Conservation (phyloP, 139 green algal species). For the Coelastrella sp. region DNA sequence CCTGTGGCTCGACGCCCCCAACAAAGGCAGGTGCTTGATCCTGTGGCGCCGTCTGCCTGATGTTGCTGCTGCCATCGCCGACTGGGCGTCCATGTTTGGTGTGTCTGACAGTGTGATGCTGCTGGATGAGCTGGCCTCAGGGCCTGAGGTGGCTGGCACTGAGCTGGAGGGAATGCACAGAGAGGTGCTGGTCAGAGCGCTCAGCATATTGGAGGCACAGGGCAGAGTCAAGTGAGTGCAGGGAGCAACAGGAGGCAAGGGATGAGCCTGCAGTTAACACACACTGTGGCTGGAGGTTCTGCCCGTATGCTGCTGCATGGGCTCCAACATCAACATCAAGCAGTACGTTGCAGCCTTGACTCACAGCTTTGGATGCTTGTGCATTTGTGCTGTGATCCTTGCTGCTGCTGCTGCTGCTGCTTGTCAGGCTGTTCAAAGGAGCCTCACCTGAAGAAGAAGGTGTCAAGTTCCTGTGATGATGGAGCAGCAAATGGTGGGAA, state of each 20-base stretch:
- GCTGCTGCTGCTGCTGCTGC: neutral
- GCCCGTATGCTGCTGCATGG: neutral
- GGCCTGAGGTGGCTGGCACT: slow-evolving; percentile 71
- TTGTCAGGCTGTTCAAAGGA: slow-evolving; percentile 72
- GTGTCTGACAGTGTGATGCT: slow-evolving; percentile 75
- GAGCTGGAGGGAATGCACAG: slow-evolving; percentile 66
- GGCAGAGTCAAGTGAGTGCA: slow-evolving; percentile 67
- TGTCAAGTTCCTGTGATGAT: slow-evolving; percentile 76
- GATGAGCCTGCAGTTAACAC: neutral
- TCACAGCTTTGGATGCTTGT: neutral
- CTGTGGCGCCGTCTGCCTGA: slow-evolving; percentile 31
- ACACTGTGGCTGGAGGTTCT: neutral
- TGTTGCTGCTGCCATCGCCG: slow-evolving; percentile 25
- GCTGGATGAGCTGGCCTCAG: slow-evolving; percentile 61
- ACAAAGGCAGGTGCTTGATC: slow-evolving; percentile 33
- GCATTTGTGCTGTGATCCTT: too few relatives aligned
- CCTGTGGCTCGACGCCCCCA: neutral
- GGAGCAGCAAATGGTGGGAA: neutral
- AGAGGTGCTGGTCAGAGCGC: slow-evolving; percentile 66
- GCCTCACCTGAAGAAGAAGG: slow-evolving; percentile 71
- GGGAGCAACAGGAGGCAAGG: too few relatives aligned
- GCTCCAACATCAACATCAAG: neutral
- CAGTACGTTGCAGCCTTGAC: too few relatives aligned
- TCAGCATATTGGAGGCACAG: slow-evolving; percentile 71
- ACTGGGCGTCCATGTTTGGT: slow-evolving; percentile 46